Conservation (phyloP, 2,329 filamentous ascomycete genomes). For the Aureobasidium vineae region DNA sequence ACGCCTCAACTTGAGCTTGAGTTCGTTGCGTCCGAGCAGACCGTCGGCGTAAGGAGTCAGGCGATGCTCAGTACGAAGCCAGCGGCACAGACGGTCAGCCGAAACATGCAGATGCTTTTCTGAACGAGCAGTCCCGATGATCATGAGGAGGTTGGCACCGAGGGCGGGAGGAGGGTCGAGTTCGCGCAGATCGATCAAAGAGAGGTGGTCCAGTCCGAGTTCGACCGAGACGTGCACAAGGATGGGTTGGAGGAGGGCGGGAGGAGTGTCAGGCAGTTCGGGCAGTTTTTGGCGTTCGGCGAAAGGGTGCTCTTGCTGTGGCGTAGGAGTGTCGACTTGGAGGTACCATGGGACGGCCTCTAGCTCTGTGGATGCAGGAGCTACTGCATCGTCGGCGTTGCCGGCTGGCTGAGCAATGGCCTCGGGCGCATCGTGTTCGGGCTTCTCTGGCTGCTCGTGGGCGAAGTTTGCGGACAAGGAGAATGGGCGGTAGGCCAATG, state of each 20-base stretch:
- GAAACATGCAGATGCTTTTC: conserved; percentile 92
- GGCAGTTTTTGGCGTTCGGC: conserved; percentile 59
- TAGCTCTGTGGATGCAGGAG: conserved; percentile 6
- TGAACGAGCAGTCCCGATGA: conserved; percentile 85
- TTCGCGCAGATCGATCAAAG: conserved; percentile 75
- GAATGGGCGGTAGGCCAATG: conserved; percentile 1
- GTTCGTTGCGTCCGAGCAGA: conserved; percentile 81
- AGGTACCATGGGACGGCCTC: conserved; percentile 74
- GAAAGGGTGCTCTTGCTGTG: conserved; percentile 45
- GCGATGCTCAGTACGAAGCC: conserved; percentile 71
- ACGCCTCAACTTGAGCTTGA: conserved; percentile 81
- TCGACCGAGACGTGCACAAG: conserved; percentile 78
- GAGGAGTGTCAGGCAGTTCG: conserved; percentile 65
- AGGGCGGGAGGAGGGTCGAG: conserved; percentile 85
- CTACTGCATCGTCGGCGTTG: background rate
- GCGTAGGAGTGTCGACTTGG: conserved; percentile 57
- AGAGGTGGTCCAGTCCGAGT: conserved; percentile 79
- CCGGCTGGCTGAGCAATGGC: background rate
- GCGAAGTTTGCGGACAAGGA: conserved; percentile 5
- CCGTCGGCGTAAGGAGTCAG: conserved; percentile 80
- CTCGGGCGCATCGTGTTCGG: background rate
- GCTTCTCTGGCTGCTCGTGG: conserved; percentile 5
- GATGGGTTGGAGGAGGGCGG: conserved; percentile 67
- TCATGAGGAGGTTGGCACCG: conserved; percentile 85
- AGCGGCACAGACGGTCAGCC: conserved; percentile 83